These are phyloP conservation scores for Chytriomyces hyalinus DNA, from an alignment of 192 early-diverging fungal genomes.

Conservation along the genomic window DNA sequence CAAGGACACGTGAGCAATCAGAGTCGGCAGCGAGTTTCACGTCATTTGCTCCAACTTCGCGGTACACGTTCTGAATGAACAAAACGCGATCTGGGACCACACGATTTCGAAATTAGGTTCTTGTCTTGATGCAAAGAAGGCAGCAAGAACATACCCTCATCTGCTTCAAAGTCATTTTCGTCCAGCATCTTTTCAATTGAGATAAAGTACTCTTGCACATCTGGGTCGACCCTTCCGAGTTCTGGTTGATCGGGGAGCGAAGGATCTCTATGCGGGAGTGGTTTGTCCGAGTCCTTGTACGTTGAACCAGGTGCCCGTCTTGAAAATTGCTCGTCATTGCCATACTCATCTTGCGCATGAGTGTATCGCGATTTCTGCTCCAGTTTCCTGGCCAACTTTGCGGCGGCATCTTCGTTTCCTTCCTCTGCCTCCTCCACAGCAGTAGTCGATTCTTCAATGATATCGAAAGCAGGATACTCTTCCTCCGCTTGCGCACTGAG, in stretches of 20 bases:
- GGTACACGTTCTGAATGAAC: constrained; percentile 80
- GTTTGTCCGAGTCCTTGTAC: constrained; percentile 23
- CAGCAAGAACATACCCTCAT: constrained; percentile 28
- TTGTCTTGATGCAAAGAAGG: neutral
- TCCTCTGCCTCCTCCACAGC: constrained; percentile 1
- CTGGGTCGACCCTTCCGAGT: constrained; percentile 20
- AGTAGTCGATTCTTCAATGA: neutral
- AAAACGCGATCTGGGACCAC: constrained; percentile 39
- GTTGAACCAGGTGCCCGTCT: neutral
- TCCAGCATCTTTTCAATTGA: constrained; percentile 48
- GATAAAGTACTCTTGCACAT: constrained; percentile 41
- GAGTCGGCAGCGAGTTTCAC: constrained; percentile 75
- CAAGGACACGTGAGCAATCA: constrained; percentile 76
- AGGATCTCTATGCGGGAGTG: constrained; percentile 18
- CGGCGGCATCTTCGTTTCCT: neutral
- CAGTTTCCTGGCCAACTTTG: neutral
- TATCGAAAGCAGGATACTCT: constrained; percentile 5
- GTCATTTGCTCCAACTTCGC: constrained; percentile 77
- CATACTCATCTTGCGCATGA: neutral
- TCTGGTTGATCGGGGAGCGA: constrained; percentile 25
- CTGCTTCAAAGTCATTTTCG: constrained; percentile 41
- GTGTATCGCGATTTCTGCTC: neutral
- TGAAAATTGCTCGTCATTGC: neutral
- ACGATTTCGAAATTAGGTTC: neutral
- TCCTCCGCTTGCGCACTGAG: neutral